These are phyloP conservation scores for Avicennia marina DNA, from an alignment of 257 asterid genomes.

Conservation along the genomic window DNA sequence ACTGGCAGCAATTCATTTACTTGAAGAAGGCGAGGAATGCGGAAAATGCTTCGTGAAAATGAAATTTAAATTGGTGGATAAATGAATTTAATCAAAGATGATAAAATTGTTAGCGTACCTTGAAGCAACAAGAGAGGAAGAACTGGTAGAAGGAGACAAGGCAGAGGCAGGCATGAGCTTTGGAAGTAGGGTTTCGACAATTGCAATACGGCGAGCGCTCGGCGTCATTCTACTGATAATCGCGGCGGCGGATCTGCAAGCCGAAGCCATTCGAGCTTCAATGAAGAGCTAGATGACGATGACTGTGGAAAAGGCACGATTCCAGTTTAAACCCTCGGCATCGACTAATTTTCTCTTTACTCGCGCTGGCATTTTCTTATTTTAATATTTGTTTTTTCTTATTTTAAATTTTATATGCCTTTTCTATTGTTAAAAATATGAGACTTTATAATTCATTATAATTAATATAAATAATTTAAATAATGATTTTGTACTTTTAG, in stretches of 20 bases:
- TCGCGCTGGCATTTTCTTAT: too few relatives aligned
- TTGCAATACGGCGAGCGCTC: conserved; percentile 26
- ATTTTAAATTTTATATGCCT: too few relatives aligned
- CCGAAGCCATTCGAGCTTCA: conserved; percentile 32
- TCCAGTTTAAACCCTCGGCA: conserved; percentile 4
- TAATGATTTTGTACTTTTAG: too few relatives aligned
- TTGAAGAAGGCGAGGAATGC: not conserved
- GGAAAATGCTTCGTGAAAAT: not conserved
- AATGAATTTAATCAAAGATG: not conserved
- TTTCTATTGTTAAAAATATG: too few relatives aligned
- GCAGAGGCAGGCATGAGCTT: conserved; percentile 28
- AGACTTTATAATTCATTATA: too few relatives aligned
- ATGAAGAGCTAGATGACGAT: conserved; percentile 20
- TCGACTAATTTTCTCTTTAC: too few relatives aligned
- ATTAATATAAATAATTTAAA: too few relatives aligned
- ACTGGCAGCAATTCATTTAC: not conserved
- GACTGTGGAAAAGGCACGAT: not conserved
- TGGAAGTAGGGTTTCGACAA: conserved; percentile 21
- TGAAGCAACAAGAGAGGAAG: conserved; percentile 19
- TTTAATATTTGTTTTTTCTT: too few relatives aligned
- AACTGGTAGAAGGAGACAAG: conserved; percentile 24
- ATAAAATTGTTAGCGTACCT: conserved; percentile 23
- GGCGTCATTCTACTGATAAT: conserved; percentile 25
- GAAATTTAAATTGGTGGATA: too few relatives aligned
- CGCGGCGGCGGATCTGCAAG: conserved; percentile 39